Evolutionary conservation across 768 basidiomycete genomes (phyloP), one percentile per base, ranked within the genome.

Genomic region (Leccinum longicurvipes): DNA sequence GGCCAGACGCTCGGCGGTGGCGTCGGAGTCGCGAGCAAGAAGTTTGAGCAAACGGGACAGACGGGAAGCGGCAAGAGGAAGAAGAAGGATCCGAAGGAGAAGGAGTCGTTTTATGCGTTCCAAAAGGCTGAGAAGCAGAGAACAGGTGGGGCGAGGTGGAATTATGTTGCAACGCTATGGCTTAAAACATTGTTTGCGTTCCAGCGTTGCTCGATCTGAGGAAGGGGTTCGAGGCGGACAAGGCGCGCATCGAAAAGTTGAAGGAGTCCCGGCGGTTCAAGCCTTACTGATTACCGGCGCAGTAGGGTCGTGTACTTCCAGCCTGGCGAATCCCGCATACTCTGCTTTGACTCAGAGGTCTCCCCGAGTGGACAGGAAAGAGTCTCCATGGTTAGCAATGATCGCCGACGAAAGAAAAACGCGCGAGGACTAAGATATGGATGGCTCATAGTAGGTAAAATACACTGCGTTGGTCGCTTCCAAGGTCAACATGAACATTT

Each of bases 81-180:
- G 59, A 82, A 80, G 73, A 84, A 81, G 68, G 80, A 81, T 57
- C 77, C 78, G 61, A 83, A 84, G 69, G 86, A 88, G 71, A 89
- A 85, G 66, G 82, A 80, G 47, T 79, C 80, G 4, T 95, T 97
- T 67, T 96, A 98, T 71, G 86, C 84, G 24, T 96, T 94, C 80
- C 93, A 97, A 71, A 84, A 86, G 66, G 87, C 87, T 47, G 94
- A 94, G 72, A 89, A 88, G 75, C 94, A 94, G 70, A 76, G 92
- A 55, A 82, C 87, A 71, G 86, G 93, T 94, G 56, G 53, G 78
- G 56, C 32, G 3, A 29, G 10, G 11, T 51, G 19, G 14, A 28
- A 11, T 52, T 9, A 7, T 3, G 17, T 41, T 10, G 31, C 15
- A 6, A 10, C 2, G 6, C 34, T 55, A 11, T 19, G 25, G 29